These are phyloP conservation scores for Aspergillus heteromorphus DNA, from an alignment of 495 filamentous ascomycete genomes.

Conservation along the genomic window DNA sequence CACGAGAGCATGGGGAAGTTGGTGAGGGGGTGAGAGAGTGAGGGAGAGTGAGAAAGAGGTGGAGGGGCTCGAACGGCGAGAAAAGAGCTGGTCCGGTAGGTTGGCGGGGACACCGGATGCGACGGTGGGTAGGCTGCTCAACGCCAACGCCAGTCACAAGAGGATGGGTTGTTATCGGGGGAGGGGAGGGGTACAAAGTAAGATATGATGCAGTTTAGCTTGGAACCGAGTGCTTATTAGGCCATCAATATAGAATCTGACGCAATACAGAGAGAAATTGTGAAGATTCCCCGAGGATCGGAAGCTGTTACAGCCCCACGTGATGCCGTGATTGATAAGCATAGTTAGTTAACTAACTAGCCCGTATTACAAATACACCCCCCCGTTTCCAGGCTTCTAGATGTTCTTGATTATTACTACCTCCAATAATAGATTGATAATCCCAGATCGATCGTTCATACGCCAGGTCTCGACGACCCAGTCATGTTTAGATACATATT, in stretches of 20 bases:
- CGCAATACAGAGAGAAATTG: background rate
- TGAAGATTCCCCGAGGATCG: background rate
- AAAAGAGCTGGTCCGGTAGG: background rate
- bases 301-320: too few species aligned
- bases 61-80: conserved; percentile 5
- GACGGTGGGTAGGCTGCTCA: too few species aligned
- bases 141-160: too few species aligned
- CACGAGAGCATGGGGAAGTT: conserved; percentile 19
- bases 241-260: background rate
- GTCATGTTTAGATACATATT: background rate
- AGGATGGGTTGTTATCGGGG: too few species aligned
- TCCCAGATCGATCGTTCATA: background rate
- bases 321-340: background rate
- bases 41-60: conserved; percentile 1
- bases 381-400: too few species aligned
- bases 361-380: too few species aligned
- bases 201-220: background rate
- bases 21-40: background rate
- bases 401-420: too few species aligned
- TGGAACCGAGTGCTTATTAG: background rate
- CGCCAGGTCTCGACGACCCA: background rate
- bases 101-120: conserved; percentile 13
- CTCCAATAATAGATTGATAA: background rate
- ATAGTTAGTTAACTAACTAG: too few species aligned
- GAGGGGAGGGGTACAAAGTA: too few species aligned